Percentiles rank a stretch among this genome's conserved stretches.
Conservation (phyloP, 2,329 filamentous ascomycete genomes). For the Fusarium kyushuense region DNA sequence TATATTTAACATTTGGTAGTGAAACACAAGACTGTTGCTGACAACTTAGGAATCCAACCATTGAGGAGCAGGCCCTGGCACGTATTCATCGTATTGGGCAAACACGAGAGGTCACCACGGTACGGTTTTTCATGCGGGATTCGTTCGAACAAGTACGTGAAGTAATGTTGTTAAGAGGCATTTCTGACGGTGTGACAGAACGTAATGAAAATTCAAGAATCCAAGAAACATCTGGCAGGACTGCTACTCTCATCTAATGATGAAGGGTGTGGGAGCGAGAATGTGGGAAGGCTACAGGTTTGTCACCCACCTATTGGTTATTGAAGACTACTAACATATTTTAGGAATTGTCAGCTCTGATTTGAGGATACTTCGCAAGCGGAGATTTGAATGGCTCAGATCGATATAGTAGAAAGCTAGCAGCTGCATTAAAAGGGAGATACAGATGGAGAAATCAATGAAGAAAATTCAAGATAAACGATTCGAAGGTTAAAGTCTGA, state of each 20-base stretch:
- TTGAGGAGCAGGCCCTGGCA: conserved; percentile 59
- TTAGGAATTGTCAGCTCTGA: too few species aligned
- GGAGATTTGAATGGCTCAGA: too few species aligned
- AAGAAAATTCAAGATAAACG: too few species aligned
- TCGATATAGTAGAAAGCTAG: too few species aligned
- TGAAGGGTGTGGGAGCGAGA: background rate
- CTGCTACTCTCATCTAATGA: conserved; percentile 18
- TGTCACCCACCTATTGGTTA: background rate
- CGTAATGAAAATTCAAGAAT: conserved; percentile 35
- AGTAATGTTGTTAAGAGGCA: background rate
- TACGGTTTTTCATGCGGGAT: conserved; percentile 54
- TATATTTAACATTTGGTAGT: fast-evolving
- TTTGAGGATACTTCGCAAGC: too few species aligned
- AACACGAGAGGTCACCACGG: conserved; percentile 52
- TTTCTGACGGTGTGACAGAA: background rate
- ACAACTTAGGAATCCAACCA: conserved; percentile 54
- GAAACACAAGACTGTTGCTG: too few species aligned
- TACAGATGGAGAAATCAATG: too few species aligned
- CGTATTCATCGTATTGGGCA: conserved; percentile 55
- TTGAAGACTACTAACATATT: too few species aligned
- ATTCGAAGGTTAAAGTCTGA: too few species aligned
- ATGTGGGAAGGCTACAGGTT: conserved; percentile 9
- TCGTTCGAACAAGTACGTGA: conserved; percentile 54
- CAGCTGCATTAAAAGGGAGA: too few species aligned
- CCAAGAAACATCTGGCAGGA: conserved; percentile 14